phyloP scores from a whole-genome alignment of 2,329 filamentous ascomycete species.

The Colletotrichum sp. region DNA sequence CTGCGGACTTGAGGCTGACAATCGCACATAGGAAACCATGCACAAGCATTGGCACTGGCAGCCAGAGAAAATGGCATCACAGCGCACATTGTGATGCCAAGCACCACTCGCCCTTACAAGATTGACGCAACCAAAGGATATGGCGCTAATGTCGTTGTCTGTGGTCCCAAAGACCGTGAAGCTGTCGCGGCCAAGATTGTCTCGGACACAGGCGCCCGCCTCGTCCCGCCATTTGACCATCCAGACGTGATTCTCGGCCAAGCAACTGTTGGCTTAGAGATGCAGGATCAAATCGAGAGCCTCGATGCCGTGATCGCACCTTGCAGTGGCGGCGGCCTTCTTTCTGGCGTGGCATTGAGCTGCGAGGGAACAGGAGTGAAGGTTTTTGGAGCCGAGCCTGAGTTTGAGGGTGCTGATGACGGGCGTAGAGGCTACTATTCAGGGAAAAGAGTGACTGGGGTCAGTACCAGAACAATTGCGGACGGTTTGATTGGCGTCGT shows the following conservation, averaged over 20 bases:
- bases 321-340: conserved; percentile 86
- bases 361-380: conserved; percentile 72
- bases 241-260: conserved; percentile 91
- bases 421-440: conserved; percentile 71
- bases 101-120: conserved; percentile 82
- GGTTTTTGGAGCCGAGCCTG: conserved; percentile 89
- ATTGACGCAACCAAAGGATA: conserved; percentile 82
- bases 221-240: conserved; percentile 93
- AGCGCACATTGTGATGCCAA: conserved; percentile 91
- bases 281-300: conserved; percentile 72
- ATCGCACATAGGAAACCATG: conserved; percentile 77
- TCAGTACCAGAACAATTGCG: conserved; percentile 81
- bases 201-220: conserved; percentile 72
- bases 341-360: conserved; percentile 81
- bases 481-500: conserved; percentile 91
- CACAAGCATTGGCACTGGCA: conserved; percentile 88
- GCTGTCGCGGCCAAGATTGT: conserved; percentile 73
- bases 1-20: not conserved
- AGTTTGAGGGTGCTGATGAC: conserved; percentile 84
- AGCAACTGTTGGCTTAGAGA: conserved; percentile 86
- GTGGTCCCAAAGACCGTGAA: conserved; percentile 83
- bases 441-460: conserved; percentile 67
- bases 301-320: conserved; percentile 81
- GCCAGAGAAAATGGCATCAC: conserved; percentile 77
- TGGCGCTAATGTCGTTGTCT: conserved; percentile 80